Conservation (phyloP, 805 yeast genomes). For the Lipomyces orientalis region DNA sequence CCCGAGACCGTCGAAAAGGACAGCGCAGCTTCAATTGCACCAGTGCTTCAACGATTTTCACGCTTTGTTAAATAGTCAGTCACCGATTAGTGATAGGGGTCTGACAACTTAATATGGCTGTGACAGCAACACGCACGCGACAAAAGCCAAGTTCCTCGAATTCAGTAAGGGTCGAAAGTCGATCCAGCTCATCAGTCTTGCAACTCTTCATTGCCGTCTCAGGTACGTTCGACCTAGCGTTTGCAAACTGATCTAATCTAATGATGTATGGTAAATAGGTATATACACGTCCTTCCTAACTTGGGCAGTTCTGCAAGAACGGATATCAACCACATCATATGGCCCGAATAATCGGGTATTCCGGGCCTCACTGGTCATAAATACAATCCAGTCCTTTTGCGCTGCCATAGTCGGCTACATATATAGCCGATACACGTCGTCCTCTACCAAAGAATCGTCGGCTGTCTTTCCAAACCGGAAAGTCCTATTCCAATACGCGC, state of each 20-base stretch:
- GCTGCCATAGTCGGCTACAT: constrained; percentile 72
- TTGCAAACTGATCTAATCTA: neutral
- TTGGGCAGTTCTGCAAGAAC: constrained; percentile 93
- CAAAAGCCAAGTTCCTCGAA: neutral
- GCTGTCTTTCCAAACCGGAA: constrained; percentile 42
- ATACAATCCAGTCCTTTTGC: constrained; percentile 71
- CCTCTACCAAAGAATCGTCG: neutral
- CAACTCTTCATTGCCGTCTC: constrained; percentile 12
- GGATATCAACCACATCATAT: constrained; percentile 77
- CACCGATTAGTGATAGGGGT: neutral
- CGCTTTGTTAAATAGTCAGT: no score
- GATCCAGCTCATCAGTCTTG: constrained; percentile 9
- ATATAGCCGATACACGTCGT: constrained; percentile 50
- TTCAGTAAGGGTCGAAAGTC: neutral
- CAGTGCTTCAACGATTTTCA: neutral
- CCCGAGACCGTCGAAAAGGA: neutral
- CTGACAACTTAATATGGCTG: neutral
- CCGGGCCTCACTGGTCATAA: constrained; percentile 79
- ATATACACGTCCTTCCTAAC: constrained; percentile 85
- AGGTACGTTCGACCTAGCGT: constrained; percentile 4
- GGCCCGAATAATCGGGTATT: constrained; percentile 62
- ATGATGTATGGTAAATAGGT: constrained; percentile 55
- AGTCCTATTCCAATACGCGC: constrained; percentile 48
- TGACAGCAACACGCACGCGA: neutral
- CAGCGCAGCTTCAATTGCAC: neutral